Evolutionary conservation across 805 yeast genomes (phyloP).

Genomic region (Pichia eremophila): DNA sequence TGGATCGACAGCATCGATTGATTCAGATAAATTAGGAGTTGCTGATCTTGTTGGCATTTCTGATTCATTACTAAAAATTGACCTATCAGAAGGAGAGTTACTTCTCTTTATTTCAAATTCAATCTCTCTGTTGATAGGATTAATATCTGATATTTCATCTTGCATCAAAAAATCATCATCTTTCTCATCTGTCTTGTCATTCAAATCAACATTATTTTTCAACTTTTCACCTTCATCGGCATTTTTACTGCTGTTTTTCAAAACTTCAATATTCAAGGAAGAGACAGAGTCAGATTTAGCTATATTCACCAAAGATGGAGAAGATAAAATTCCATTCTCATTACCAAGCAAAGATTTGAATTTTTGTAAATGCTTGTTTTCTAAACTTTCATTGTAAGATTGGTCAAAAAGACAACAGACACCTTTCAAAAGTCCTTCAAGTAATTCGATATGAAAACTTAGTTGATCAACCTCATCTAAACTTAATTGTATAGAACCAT

Average conservation of each 20-base stretch:
- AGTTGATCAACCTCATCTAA: constrained; percentile 20
- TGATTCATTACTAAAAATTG: constrained; percentile 20
- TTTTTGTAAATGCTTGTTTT: constrained; percentile 4
- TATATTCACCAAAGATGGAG: constrained; percentile 14
- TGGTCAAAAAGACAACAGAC: constrained; percentile 67
- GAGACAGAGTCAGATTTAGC: constrained; percentile 1
- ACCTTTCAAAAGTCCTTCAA: constrained; percentile 45
- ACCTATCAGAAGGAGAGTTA: constrained; percentile 10
- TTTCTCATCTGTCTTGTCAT: too few species aligned
- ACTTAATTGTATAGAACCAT: constrained; percentile 27
- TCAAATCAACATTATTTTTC: not conserved
- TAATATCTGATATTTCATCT: constrained; percentile 7
- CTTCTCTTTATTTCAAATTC: constrained; percentile 9
- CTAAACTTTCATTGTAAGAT: constrained; percentile 27
- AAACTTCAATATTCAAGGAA: not conserved
- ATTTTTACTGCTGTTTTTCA: constrained; percentile 1
- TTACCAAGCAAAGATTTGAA: not conserved
- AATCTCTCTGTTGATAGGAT: constrained; percentile 14
- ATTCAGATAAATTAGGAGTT: constrained; percentile 26
- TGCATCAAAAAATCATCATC: constrained; percentile 1
- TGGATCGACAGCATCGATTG: constrained; percentile 35
- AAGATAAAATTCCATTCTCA: constrained; percentile 13
- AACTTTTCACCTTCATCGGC: not conserved
- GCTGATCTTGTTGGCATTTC: constrained; percentile 23
- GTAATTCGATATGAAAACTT: constrained; percentile 15